Conservation (phyloP, 2,329 filamentous ascomycete genomes). For the Fusarium staphyleae region DNA sequence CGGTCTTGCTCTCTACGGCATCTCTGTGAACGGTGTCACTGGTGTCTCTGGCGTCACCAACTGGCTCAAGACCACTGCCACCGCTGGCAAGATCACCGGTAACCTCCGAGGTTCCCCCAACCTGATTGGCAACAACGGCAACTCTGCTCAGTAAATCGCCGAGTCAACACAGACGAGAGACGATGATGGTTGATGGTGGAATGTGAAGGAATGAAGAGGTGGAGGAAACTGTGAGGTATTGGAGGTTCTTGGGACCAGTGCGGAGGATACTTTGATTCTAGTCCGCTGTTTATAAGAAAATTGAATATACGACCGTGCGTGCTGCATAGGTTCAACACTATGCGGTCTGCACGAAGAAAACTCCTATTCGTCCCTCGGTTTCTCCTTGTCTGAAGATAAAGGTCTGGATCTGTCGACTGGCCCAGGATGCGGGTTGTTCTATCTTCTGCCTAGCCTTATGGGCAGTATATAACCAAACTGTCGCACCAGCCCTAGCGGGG, state of each 20-base stretch:
- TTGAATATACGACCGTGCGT: constrained; percentile 19
- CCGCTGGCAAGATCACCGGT: constrained; percentile 51
- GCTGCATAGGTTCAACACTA: neutral
- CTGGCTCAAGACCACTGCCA: constrained; percentile 52
- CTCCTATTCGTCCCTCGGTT: too few relatives aligned
- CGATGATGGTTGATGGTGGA: neutral
- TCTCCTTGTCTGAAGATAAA: too few relatives aligned
- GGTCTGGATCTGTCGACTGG: too few relatives aligned
- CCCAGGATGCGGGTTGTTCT: too few relatives aligned
- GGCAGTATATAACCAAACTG: too few relatives aligned
- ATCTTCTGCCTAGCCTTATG: too few relatives aligned
- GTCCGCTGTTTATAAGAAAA: neutral
- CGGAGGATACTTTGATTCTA: constrained; percentile 7
- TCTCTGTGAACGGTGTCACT: constrained; percentile 53
- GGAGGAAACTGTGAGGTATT: neutral
- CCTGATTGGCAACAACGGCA: constrained; percentile 59
- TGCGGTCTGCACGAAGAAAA: too few relatives aligned
- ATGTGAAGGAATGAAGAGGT: neutral
- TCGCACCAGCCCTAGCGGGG: too few relatives aligned
- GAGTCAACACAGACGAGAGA: neutral
- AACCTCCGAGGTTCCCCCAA: constrained; percentile 53
- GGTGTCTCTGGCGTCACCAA: constrained; percentile 48
- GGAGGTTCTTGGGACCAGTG: neutral
- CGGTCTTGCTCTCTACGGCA: constrained; percentile 59
- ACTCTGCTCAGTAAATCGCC: constrained; percentile 36